Base-by-base conservation (phyloP, 768 basidiomycete genomes). In the Lactarius pseudohatsudake region DNA sequence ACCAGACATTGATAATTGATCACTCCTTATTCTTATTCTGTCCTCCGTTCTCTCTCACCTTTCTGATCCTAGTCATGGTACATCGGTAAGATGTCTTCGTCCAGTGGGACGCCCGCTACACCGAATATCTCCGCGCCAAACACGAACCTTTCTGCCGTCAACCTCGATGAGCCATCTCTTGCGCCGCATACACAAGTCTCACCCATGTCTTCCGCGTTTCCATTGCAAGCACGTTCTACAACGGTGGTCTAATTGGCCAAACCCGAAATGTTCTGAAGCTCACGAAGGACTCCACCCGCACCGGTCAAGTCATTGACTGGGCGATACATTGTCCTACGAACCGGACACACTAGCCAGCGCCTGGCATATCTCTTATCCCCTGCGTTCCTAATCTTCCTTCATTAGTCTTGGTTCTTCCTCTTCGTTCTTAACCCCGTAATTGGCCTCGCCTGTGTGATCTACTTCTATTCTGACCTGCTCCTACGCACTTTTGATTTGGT, bases 151-250 rank as follows among this genome's bases (percentile, higher is more conserved):
- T 62, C 75, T 3, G 64, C 74, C 13, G 69, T 71, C 30, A 71
- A 67, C 56, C 64, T 65, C 40, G 69, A 72, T 30, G 69, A 69
- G 73, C 57, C 79, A 74, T 36, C 76, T 34, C 82, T 80, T 36
- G 72, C 74, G 30, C 78, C 76, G 56, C 85, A 83, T 72, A 74
- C 81, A 60, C 82, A 82, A 68, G 79, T 84, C 28, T 92, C 91
- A 20, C 91, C 91, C 0, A 86, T 93, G 89, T 92, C 90, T 18
- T 90, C 90, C 28, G 91, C 90, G 50, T 92, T 93, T 77, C 91
- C 91, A 18, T 74, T 75, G 57, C 75, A 76, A 59, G 69, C 74
- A 59, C 71, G 75, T 30, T 13, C 70, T 38, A 69, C 70, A 36
- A 69, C 70, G 20, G 67, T 70, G 36, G 64, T 69, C 47, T 70